phyloP scores from a whole-genome alignment of 2,329 filamentous ascomycete genomes.

The Zymoseptoria brevis region DNA sequence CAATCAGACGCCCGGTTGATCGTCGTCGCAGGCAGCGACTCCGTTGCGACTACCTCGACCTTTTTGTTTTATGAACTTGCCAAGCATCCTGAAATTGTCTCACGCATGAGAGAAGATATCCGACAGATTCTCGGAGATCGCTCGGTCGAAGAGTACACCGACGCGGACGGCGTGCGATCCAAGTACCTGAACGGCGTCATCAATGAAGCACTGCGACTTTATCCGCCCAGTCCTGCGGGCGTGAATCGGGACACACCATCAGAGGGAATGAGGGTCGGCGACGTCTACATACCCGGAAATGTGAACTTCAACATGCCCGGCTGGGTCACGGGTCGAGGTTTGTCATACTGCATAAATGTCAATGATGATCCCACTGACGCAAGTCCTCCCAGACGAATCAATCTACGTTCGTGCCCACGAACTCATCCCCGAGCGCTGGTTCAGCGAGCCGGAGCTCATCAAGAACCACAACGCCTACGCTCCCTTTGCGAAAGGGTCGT shows the following conservation, averaged over 20 bases:
- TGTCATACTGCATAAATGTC: neutral
- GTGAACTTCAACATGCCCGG: conserved; percentile 12
- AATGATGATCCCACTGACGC: no score
- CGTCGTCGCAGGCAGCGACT: conserved; percentile 25
- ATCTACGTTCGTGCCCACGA: conserved; percentile 22
- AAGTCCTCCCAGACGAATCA: conserved; percentile 14
- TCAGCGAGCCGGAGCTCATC: conserved; percentile 27
- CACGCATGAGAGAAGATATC: conserved; percentile 26
- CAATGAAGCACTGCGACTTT: conserved; percentile 33
- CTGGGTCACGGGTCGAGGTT: conserved; percentile 19
- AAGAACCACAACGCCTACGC: conserved; percentile 29
- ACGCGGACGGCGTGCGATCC: conserved; percentile 8
- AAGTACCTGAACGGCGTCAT: conserved; percentile 30
- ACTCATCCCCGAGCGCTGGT: conserved; percentile 34
- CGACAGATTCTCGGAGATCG: conserved; percentile 6
- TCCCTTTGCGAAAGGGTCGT: conserved; percentile 30
- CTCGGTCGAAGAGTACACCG: neutral
- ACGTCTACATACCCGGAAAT: conserved; percentile 28
- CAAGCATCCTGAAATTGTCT: conserved; percentile 18
- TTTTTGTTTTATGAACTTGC: conserved; percentile 33
- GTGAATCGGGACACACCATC: conserved; percentile 29
- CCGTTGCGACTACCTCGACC: conserved; percentile 32
- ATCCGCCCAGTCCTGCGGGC: conserved; percentile 28
- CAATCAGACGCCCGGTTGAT: conserved; percentile 1
- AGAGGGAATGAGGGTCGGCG: conserved; percentile 27